A percentile compares a stretch with the other conserved stretches of the same genome.
These are phyloP conservation scores for Fusarium neocosmosporiellum DNA, from an alignment of 2,329 filamentous ascomycete genomes.

Conservation along the genomic window DNA sequence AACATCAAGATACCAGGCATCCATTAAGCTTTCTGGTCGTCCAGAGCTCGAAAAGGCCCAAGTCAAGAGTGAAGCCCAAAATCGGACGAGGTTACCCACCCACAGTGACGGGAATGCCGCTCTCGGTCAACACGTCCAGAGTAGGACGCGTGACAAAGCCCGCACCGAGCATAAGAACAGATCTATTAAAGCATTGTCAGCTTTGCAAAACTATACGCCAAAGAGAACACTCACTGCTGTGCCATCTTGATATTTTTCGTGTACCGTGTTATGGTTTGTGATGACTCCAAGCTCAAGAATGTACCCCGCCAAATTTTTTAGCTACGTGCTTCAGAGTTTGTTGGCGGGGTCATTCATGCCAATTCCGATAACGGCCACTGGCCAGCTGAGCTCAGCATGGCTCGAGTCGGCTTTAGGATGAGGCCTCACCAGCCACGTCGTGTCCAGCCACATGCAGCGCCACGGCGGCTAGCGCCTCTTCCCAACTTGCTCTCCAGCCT, in stretches of 20 bases:
- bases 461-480: neutral
- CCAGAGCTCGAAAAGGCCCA: neutral
- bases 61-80: neutral
- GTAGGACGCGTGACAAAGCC: slow-evolving; percentile 73
- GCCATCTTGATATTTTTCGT: slow-evolving; percentile 4
- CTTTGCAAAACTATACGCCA: neutral
- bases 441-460: slow-evolving; percentile 16
- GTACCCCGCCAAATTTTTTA: slow-evolving; percentile 3
- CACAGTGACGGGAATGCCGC: slow-evolving; percentile 73
- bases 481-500: slow-evolving; percentile 4
- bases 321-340: neutral
- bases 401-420: slow-evolving; percentile 2
- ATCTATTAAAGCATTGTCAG: neutral
- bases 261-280: neutral
- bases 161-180: slow-evolving; percentile 50
- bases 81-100: slow-evolving; percentile 54
- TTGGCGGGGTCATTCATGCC: slow-evolving; percentile 4
- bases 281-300: neutral
- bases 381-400: neutral
- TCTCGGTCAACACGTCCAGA: slow-evolving; percentile 70
- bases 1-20: neutral
- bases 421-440: neutral
- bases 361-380: neutral
- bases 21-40: neutral
- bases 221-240: neutral